These are phyloP conservation scores for Rubroshorea leprosula DNA, from an alignment of 345 rosid species.

Conservation along the genomic window DNA sequence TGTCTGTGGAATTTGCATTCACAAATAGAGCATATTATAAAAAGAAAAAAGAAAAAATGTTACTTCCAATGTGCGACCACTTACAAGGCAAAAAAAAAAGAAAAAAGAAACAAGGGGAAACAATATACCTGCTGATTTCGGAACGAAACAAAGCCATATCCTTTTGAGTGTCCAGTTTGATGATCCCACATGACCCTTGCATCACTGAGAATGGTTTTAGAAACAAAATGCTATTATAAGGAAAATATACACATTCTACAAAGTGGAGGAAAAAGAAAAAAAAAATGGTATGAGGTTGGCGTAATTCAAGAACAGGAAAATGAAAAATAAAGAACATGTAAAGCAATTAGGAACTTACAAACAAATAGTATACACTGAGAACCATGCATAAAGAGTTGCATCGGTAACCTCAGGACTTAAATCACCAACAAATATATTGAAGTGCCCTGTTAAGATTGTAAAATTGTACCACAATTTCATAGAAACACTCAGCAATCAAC, in stretches of 20 bases:
- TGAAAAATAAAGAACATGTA: neutral
- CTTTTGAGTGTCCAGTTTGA: constrained; percentile 25
- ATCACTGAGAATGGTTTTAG: constrained; percentile 13
- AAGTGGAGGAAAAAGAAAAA: neutral
- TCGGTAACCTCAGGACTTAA: constrained; percentile 38
- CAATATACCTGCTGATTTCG: constrained; percentile 25
- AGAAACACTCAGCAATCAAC: neutral
- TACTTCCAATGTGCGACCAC: too few relatives aligned
- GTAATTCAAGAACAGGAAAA: neutral
- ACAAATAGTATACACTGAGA: constrained; percentile 25
- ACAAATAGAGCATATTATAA: too few relatives aligned
- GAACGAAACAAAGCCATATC: constrained; percentile 28
- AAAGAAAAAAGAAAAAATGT: too few relatives aligned
- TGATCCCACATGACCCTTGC: constrained; percentile 34
- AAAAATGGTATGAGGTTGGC: too few relatives aligned
- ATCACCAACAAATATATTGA: constrained; percentile 32
- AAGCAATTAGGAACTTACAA: constrained; percentile 25
- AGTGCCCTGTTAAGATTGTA: constrained; percentile 21
- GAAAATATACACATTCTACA: neutral
- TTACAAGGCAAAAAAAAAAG: too few relatives aligned
- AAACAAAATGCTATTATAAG: neutral
- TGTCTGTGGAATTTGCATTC: too few relatives aligned
- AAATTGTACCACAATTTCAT: too few relatives aligned
- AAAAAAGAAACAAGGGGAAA: too few relatives aligned
- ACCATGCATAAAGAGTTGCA: constrained; percentile 27